These are phyloP conservation scores for Capronia coronata DNA, from an alignment of 2,329 filamentous ascomycete species.

Conservation along the genomic window DNA sequence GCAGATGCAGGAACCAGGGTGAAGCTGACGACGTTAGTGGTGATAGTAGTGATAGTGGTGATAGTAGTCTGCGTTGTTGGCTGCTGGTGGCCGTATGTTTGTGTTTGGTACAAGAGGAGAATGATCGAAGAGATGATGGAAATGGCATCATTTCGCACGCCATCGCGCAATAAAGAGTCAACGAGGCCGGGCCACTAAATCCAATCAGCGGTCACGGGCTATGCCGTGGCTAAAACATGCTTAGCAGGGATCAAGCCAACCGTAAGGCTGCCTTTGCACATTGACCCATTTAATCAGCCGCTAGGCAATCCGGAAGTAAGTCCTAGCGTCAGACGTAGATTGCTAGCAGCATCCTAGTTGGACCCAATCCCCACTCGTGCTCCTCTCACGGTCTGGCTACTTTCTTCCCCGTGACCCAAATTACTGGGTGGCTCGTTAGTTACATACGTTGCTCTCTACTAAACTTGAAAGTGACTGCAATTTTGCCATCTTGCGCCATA, in stretches of 20 bases:
- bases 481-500: slow-evolving; percentile 6
- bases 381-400: background rate
- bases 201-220: background rate
- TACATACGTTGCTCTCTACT: no score
- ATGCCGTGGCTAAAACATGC: background rate
- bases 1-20: slow-evolving; percentile 6
- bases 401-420: background rate
- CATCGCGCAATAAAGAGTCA: background rate
- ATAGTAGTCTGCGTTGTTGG: no score
- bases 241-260: background rate
- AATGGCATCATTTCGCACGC: slow-evolving; percentile 6
- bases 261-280: background rate
- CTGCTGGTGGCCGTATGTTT: no score
- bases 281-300: background rate
- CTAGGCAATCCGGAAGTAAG: background rate
- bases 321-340: background rate
- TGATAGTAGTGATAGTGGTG: no score
- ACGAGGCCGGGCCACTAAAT: background rate
- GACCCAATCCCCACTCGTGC: background rate
- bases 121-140: slow-evolving; percentile 7
- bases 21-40: background rate
- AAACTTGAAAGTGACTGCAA: no score
- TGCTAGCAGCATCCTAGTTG: background rate
- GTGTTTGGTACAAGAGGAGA: background rate
- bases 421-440: background rate